Base-by-base conservation (phyloP, 768 basidiomycete genomes). In the Gautieria morchelliformis region DNA sequence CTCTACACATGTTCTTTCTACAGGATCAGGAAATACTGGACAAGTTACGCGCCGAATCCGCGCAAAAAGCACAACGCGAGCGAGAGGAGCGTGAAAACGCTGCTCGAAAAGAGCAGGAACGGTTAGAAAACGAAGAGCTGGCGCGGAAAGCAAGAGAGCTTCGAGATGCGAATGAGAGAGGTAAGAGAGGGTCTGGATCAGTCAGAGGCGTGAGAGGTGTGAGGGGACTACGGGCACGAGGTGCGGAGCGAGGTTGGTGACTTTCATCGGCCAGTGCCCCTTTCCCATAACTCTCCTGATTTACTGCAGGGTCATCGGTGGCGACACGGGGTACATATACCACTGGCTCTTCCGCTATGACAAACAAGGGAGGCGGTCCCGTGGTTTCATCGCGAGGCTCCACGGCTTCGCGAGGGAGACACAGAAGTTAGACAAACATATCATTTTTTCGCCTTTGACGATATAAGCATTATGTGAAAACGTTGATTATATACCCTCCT, bases 191-290 rank as follows among this genome's bases (percentile, higher is more conserved):
- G 37, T 39, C 66, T 47, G 73, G 80, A 22, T 85, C 86, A 15
- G 78, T 87, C 3, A 70, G 85, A 63, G 88, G 87, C 8, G 82
- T 87, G 32, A 78, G 85, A 54, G 88, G 86, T 3, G 32, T 33
- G n/a, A 19, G 49, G 30, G 49, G 49, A 33, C 10, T 46, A 15
- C 19, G 24, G 3, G 24, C 45, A 20, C 48, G 48, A 49, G 46
- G 50, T 19, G 14, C 50, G 10, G 50, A 15, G 15, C 50, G 50
- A 24, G 51, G 51, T 52, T 15, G 17, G 51, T 51, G 17, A 30
- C 24, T 49, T 49, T 22, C 48, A 12, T 9, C 7, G 9, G 14
- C 37, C n/a, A 52, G 14, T 40, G 9, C 37, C 51, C 6, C 51
- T 37, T 33, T 9, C 8, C n/a, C 33, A 39, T 19, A 39, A 40